Percentiles rank a stretch among this genome's conserved stretches.
Conservation (phyloP, 768 basidiomycete genomes). For the Naganishia onofrii region DNA sequence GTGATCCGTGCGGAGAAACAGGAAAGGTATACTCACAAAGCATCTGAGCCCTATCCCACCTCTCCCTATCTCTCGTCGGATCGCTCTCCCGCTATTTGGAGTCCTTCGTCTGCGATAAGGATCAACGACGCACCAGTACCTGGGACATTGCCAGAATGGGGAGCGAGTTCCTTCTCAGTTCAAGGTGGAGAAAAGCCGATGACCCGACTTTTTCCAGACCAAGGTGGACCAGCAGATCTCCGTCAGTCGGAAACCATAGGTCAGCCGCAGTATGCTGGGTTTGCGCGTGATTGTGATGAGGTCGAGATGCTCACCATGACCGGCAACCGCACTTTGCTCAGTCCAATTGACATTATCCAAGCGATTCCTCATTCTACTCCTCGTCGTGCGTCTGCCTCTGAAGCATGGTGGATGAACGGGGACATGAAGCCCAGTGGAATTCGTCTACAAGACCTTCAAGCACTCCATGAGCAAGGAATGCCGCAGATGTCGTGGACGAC, state of each 20-base stretch:
- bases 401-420: not conserved
- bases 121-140: not conserved
- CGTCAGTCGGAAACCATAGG: not conserved
- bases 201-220: not conserved
- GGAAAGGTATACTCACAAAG: conserved; percentile 9
- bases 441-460: not conserved
- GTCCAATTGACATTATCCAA: conserved; percentile 21
- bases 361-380: not conserved
- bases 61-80: conserved; percentile 1
- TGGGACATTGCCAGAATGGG: not conserved
- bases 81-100: not conserved
- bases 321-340: not conserved
- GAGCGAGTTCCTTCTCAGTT: not conserved
- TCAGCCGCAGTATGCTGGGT: not conserved
- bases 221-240: not conserved
- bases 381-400: not conserved
- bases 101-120: not conserved
- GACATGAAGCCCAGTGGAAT: not conserved
- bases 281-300: not conserved
- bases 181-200: not conserved
- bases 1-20: conserved; percentile 11
- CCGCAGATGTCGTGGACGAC: conserved; percentile 16
- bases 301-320: not conserved
- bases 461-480: conserved; percentile 6
- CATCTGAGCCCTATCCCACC: not conserved